A percentile compares a stretch with the other conserved stretches of the same genome.
phyloP scores from a whole-genome alignment of 345 rosid species.

The Citrus australasica region DNA sequence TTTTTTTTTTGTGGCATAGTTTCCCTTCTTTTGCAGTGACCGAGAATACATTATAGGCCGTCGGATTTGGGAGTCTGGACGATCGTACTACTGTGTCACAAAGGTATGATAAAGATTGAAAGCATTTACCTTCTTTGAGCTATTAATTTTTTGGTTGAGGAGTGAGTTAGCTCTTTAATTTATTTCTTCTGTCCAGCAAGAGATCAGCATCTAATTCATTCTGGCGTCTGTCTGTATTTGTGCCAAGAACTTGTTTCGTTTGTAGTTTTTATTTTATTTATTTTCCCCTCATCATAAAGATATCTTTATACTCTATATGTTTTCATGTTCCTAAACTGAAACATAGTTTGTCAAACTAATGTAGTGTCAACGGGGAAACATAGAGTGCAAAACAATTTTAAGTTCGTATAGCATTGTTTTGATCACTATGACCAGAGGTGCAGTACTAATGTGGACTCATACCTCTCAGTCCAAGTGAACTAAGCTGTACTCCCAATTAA shows the following conservation, averaged over 20 bases:
- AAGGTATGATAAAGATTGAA: slow-evolving; percentile 46
- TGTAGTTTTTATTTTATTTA: background rate
- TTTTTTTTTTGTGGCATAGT: slow-evolving; percentile 41
- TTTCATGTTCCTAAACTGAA: background rate
- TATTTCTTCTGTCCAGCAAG: background rate
- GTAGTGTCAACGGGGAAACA: background rate
- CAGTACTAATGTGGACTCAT: background rate
- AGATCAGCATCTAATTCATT: background rate
- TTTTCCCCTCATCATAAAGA: background rate
- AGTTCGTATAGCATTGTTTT: background rate
- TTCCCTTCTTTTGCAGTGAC: slow-evolving; percentile 98
- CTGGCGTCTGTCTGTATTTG: background rate
- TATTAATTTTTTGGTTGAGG: background rate
- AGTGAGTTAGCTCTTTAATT: background rate
- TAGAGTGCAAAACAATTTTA: background rate
- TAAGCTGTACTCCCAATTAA: background rate
- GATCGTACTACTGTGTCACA: slow-evolving; percentile 75
- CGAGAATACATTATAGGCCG: slow-evolving; percentile 94
- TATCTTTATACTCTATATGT: background rate
- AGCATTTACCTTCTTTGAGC: background rate
- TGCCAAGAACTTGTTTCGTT: background rate
- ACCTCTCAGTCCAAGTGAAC: background rate
- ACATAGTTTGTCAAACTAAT: background rate
- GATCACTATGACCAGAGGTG: background rate
- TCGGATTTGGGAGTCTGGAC: slow-evolving; percentile 88